Percentiles rank a stretch among this genome's conserved stretches.
phyloP scores from a whole-genome alignment of 495 filamentous ascomycete species.

The Podospora anserina region DNA sequence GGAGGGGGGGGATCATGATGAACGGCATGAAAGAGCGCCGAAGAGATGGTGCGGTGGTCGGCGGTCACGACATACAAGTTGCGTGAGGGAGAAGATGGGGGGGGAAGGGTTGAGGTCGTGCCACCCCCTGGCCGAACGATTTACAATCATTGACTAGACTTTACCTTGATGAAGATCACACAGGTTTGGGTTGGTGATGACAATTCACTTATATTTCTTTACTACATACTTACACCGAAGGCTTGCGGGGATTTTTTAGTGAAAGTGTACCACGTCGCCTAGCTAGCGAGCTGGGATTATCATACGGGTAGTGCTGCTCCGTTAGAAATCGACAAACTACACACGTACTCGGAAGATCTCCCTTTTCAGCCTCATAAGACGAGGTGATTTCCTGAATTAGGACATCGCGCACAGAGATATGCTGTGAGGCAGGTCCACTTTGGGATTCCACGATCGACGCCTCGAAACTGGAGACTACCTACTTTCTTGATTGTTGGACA shows the following conservation, averaged over 20 bases:
- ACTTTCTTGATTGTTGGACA: not conserved
- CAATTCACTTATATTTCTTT: not conserved
- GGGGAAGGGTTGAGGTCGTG: not conserved
- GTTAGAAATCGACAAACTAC: not conserved
- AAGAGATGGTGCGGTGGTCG: not conserved
- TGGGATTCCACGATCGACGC: not conserved
- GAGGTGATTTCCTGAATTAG: not conserved
- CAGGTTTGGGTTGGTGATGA: constrained; percentile 1
- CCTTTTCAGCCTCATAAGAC: not conserved
- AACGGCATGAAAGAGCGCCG: constrained; percentile 11
- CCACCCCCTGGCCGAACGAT: constrained; percentile 10
- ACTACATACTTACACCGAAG: not conserved
- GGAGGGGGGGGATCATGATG: not conserved
- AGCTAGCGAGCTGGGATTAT: constrained; percentile 10
- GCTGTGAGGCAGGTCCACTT: not conserved
- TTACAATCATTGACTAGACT: not conserved
- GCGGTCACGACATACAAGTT: not conserved
- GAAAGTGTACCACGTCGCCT: constrained; percentile 4
- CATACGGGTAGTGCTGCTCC: not conserved
- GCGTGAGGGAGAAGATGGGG: not conserved
- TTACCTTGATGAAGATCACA: constrained; percentile 7
- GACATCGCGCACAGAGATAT: not conserved
- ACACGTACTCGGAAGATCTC: too few species aligned
- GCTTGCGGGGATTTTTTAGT: not conserved
- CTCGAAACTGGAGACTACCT: not conserved